These are phyloP conservation scores for Penicillium sp. DNA, from an alignment of 2,329 filamentous ascomycete genomes.

Conservation along the genomic window DNA sequence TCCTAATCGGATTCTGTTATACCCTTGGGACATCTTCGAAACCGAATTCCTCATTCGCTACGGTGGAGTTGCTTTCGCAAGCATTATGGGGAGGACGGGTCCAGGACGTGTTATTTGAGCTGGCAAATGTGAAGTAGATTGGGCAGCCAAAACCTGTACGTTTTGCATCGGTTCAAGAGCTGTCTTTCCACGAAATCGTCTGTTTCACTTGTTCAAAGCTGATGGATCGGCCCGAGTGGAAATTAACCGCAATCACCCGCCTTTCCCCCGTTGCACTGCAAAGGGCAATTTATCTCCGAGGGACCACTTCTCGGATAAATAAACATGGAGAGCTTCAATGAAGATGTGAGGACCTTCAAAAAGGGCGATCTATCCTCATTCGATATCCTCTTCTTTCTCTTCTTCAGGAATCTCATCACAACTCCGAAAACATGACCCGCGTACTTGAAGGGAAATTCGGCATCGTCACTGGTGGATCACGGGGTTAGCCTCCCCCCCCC, in stretches of 20 bases:
- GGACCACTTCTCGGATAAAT: slow-evolving; percentile 20
- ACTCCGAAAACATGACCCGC: slow-evolving; percentile 21
- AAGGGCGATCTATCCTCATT: background rate
- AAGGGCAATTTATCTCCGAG: slow-evolving; percentile 31
- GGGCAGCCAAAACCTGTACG: no score
- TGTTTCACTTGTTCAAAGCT: no score
- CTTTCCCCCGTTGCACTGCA: slow-evolving; percentile 15
- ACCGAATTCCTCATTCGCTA: no score
- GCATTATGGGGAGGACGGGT: no score
- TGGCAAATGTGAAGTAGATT: no score
- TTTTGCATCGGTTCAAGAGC: no score
- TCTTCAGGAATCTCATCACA: background rate
- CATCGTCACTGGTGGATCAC: slow-evolving; percentile 75
- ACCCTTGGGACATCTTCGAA: no score
- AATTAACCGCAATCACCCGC: slow-evolving; percentile 7
- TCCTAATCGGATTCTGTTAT: no score
- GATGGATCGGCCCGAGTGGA: slow-evolving; percentile 6
- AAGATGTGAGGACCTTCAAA: slow-evolving; percentile 10
- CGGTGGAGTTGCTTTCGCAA: no score
- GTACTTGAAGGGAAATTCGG: slow-evolving; percentile 71
- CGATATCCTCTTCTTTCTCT: slow-evolving; percentile 14
- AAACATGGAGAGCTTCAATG: background rate
- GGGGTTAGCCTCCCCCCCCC: slow-evolving; percentile 54
- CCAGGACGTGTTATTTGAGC: no score
- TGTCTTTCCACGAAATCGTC: no score